phyloP scores from a whole-genome alignment of 805 yeast genomes.

The Hanseniaspora pseudoguilliermondii region DNA sequence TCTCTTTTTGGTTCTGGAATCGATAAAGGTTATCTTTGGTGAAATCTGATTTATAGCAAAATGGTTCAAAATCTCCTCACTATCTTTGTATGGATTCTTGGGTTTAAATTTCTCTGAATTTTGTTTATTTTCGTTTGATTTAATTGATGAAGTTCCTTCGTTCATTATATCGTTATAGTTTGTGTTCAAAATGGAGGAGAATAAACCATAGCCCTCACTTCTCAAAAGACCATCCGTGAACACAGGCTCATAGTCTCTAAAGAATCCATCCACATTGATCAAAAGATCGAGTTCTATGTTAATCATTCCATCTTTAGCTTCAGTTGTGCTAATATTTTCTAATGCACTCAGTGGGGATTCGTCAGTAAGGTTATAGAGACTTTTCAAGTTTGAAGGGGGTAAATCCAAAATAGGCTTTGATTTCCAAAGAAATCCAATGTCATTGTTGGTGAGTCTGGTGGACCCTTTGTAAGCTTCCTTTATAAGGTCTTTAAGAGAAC shows the following conservation, averaged over 20 bases:
- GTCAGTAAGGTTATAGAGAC: background rate
- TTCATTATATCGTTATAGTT: background rate
- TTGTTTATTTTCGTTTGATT: background rate
- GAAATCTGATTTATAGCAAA: no score
- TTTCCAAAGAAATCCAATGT: background rate
- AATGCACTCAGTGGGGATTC: background rate
- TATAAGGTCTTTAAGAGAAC: background rate
- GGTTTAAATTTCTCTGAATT: background rate
- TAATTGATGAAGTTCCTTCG: no score
- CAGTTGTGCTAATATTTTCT: no score
- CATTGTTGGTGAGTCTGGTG: conserved; percentile 2
- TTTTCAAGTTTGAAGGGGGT: background rate
- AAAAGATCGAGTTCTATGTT: conserved; percentile 20
- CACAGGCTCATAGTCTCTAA: conserved; percentile 16
- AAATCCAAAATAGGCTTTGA: background rate
- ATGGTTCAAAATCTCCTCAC: no score
- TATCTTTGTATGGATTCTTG: no score
- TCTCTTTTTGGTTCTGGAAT: background rate
- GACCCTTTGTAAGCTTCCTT: conserved; percentile 3
- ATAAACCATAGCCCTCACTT: conserved; percentile 1
- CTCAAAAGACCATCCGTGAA: conserved; percentile 1
- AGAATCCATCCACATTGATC: conserved; percentile 18
- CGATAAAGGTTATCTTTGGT: conserved; percentile 4
- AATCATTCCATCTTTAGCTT: background rate
- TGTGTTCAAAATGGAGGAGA: background rate